phyloP scores from a whole-genome alignment of 2,329 filamentous ascomycete species.

The Coniochaeta sp. region DNA sequence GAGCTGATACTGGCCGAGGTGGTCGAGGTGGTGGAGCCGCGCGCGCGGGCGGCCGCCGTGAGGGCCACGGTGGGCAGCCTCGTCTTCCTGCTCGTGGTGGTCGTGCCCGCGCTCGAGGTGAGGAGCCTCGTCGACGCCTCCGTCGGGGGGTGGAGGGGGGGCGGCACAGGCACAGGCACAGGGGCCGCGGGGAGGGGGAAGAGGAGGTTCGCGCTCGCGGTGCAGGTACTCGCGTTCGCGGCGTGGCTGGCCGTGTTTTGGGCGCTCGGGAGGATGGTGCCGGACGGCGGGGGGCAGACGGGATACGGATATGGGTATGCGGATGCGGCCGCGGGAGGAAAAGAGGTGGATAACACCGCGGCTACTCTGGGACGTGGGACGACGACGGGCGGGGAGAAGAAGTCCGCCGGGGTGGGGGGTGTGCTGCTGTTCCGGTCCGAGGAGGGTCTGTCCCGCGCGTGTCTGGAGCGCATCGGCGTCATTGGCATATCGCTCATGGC shows the following conservation, averaged over 20 bases:
- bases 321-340: conserved; percentile 4
- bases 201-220: conserved; percentile 54
- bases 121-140: conserved; percentile 47
- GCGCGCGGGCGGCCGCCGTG: conserved; percentile 61
- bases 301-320: background rate
- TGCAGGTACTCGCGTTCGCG: conserved; percentile 56
- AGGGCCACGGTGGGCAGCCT: conserved; percentile 63
- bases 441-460: conserved; percentile 39
- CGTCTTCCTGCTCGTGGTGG: conserved; percentile 62
- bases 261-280: conserved; percentile 60
- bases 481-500: conserved; percentile 85
- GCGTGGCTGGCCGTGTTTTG: conserved; percentile 71
- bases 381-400: conserved; percentile 3
- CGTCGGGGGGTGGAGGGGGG: conserved; percentile 45
- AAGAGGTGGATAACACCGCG: conserved; percentile 5
- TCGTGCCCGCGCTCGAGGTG: conserved; percentile 75
- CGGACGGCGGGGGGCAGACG: conserved; percentile 5
- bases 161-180: no score
- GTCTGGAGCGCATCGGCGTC: conserved; percentile 66
- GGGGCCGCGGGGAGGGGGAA: conserved; percentile 33
- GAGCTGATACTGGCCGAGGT: conserved; percentile 82
- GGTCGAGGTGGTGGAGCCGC: conserved; percentile 62
- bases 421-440: conserved; percentile 10
- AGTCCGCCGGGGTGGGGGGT: conserved; percentile 11
- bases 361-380: background rate